Percentiles rank a stretch among this genome's conserved stretches.
Evolutionary conservation across 148 eudicot species (phyloP).

Genomic region (Rhododendron mucronatum): DNA sequence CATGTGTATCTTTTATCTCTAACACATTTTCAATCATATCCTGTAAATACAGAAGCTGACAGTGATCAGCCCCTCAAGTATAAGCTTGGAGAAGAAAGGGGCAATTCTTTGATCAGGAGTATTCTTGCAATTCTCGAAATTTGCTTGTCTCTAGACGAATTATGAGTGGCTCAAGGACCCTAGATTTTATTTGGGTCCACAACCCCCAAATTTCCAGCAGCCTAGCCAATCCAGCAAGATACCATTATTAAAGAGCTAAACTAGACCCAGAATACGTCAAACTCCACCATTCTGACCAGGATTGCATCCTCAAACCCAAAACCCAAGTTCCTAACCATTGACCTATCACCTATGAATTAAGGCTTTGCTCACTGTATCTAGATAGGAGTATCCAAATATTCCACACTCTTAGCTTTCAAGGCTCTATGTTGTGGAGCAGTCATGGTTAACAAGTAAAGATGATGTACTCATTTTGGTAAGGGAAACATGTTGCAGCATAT

Average conservation of each 20-base stretch:
- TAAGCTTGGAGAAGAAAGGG: background rate
- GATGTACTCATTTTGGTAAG: background rate
- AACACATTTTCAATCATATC: slow-evolving; percentile 99
- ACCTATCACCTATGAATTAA: background rate
- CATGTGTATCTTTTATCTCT: slow-evolving; percentile 96
- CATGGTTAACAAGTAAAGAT: background rate
- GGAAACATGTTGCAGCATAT: background rate
- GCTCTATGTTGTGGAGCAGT: background rate
- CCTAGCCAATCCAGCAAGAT: background rate
- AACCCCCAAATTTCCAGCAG: background rate
- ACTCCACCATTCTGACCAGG: background rate
- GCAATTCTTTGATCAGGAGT: background rate
- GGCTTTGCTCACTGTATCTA: background rate
- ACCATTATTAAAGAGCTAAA: background rate
- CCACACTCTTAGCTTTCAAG: background rate
- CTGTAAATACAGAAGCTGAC: slow-evolving; percentile 12
- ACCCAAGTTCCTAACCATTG: background rate
- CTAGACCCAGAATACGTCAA: background rate
- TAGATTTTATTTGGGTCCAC: background rate
- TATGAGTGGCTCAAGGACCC: background rate
- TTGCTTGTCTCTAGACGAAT: background rate
- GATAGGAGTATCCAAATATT: background rate
- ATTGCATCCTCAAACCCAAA: background rate
- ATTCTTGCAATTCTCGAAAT: background rate
- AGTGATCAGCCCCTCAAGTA: background rate